These are phyloP conservation scores for Discostella stelligera DNA, from an alignment of 352 stramenopile genomes.

Conservation along the genomic window DNA sequence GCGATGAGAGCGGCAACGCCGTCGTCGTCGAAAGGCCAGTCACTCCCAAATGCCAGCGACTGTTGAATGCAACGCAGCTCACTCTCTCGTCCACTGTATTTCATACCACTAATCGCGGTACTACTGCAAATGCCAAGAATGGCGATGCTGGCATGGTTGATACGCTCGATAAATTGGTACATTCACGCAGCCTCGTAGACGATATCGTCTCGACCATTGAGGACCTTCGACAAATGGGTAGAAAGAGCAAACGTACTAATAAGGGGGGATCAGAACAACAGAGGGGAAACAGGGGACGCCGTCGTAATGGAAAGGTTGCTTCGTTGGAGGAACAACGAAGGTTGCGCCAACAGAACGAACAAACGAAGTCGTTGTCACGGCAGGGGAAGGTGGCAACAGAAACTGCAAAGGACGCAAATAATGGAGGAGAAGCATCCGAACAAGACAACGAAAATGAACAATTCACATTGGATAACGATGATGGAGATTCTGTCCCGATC, in stretches of 20 bases:
- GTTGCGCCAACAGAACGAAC: constrained; percentile 26
- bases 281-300: neutral
- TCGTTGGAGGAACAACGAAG: constrained; percentile 39
- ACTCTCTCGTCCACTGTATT: constrained; percentile 26
- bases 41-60: constrained; percentile 19
- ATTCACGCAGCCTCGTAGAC: constrained; percentile 9
- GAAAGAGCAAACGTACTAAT: constrained; percentile 7
- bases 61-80: constrained; percentile 21
- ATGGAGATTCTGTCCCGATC: neutral
- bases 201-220: constrained; percentile 15
- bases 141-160: neutral
- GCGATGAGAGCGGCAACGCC: neutral
- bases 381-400: neutral
- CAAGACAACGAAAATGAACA: neutral
- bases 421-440: neutral
- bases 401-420: neutral
- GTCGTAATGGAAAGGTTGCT: constrained; percentile 7
- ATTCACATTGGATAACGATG: neutral
- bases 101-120: neutral
- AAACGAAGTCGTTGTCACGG: constrained; percentile 12
- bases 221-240: constrained; percentile 33
- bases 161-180: constrained; percentile 14
- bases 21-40: constrained; percentile 1
- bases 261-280: constrained; percentile 1
- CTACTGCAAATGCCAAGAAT: neutral